Evolutionary conservation across 768 basidiomycete species (phyloP), one percentile per base, ranked within the genome.

Genomic region (Boletus reticulatus): DNA sequence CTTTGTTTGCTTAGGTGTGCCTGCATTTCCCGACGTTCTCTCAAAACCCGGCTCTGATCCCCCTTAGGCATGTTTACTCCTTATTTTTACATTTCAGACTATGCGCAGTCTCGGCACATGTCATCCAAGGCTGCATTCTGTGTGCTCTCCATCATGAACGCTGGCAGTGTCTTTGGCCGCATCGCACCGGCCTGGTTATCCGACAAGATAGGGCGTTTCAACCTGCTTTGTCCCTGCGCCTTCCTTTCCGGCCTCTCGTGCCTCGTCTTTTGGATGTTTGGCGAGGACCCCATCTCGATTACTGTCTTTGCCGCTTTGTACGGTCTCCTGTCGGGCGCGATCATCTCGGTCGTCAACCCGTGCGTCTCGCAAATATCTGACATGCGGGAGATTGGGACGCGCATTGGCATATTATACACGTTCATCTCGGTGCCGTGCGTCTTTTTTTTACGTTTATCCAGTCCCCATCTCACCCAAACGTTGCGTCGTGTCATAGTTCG

Each of bases 371-470:
- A 85, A 62, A 85, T 88, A 50, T 84, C 85, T 34, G 77, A 85
- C 38, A 71, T 79, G 20, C 62, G 73, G 9, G 79, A 82, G 62
- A 80, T 87, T 46, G 88, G 88, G 4, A 76, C 77, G 22, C 76
- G 84, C 44, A 82, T 89, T 42, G 88, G 88, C 19, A 72, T 83
- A 56, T 64, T 88, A 41, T 89, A 88, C 62, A 84, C 76, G 19
- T 69, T 87, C 14, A 81, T 87, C 20, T 84, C 87, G 0, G 75
- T 88, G 38, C 85, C 87, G 87, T 89, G 69, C 78, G 87, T 85
- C 6, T 38, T 27, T 17, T 27, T 17, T 7, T n/a, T 56, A 41
- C 14, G 48, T 29, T n/a, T 6, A 5, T 32, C n/a, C 11, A 37
- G 10, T 22, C 4, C 16, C 19, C 38, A 19, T 43, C 50, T 58